These are phyloP conservation scores for Paecilomyces sp. DNA, from an alignment of 2,329 filamentous ascomycete genomes.

Conservation along the genomic window DNA sequence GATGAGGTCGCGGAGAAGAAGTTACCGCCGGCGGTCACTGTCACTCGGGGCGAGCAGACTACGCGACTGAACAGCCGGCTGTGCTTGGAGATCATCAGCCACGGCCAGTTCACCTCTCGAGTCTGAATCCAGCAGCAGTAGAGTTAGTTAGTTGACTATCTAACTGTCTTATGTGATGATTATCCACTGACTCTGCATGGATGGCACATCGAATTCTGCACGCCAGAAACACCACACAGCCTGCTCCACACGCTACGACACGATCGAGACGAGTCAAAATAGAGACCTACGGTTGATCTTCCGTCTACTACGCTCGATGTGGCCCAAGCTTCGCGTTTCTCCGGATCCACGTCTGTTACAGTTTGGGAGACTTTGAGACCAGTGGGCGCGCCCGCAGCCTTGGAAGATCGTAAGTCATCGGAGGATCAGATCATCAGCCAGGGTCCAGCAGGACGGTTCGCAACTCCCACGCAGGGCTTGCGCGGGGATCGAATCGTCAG, in stretches of 20 bases:
- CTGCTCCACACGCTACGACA: background rate
- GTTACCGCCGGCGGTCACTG: background rate
- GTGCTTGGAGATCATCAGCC: conserved; percentile 1
- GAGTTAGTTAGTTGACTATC: background rate
- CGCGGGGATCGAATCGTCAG: conserved; percentile 8
- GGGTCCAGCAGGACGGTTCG: background rate
- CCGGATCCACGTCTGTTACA: background rate
- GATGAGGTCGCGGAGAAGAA: background rate
- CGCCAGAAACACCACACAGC: background rate
- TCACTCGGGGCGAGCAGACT: background rate
- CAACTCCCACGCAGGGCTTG: background rate
- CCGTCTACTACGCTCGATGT: background rate
- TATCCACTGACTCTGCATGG: background rate
- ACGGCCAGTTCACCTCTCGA: background rate
- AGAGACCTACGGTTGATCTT: background rate
- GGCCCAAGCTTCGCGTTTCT: background rate
- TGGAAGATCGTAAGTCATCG: background rate
- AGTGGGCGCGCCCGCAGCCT: background rate
- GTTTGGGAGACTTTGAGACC: background rate
- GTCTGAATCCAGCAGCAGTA: background rate
- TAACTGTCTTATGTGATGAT: background rate
- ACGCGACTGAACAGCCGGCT: background rate
- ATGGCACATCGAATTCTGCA: background rate
- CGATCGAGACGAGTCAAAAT: background rate
- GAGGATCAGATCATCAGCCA: background rate